Evolutionary conservation across 805 yeast genomes (phyloP).

Genomic region (Clavispora carvajalis): DNA sequence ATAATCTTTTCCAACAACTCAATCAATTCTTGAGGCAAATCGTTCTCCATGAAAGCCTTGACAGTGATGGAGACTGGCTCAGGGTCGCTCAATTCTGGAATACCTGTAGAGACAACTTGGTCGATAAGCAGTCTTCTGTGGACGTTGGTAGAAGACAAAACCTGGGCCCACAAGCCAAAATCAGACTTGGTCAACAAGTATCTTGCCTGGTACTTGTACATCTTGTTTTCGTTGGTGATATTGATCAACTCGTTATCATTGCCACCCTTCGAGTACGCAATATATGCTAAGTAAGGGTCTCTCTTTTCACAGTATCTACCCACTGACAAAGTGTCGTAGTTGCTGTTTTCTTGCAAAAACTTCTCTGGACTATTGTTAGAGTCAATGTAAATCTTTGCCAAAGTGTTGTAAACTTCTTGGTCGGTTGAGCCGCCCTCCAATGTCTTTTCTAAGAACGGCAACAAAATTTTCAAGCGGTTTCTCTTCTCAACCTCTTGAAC

Average conservation of each 20-base stretch:
- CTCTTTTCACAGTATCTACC: slow-evolving; percentile 99
- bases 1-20: slow-evolving; percentile 94
- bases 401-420: slow-evolving; percentile 86
- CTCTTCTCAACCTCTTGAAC: slow-evolving; percentile 95
- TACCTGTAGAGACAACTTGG: slow-evolving; percentile 92
- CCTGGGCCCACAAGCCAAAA: slow-evolving; percentile 72
- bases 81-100: slow-evolving; percentile 89
- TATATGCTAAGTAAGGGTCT: slow-evolving; percentile 96
- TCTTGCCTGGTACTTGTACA: slow-evolving; percentile 99
- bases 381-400: slow-evolving; percentile 97
- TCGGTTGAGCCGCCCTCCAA: slow-evolving; percentile 81
- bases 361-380: slow-evolving; percentile 97
- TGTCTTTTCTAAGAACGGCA: slow-evolving; percentile 90
- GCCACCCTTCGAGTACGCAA: slow-evolving; percentile 92
- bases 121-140: slow-evolving; percentile 91
- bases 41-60: slow-evolving; percentile 93
- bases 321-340: slow-evolving; percentile 88
- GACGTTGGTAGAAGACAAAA: slow-evolving; percentile 65
- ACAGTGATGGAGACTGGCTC: slow-evolving; percentile 92
- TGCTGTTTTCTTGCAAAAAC: slow-evolving; percentile 84
- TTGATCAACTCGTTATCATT: slow-evolving; percentile 85
- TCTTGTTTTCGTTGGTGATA: slow-evolving; percentile 93
- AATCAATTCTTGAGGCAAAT: slow-evolving; percentile 85
- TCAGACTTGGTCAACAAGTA: slow-evolving; percentile 89
- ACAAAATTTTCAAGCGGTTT: slow-evolving; percentile 82